These are phyloP conservation scores for Thymus quinquecostatus DNA, from an alignment of 257 asterid genomes.

Conservation along the genomic window DNA sequence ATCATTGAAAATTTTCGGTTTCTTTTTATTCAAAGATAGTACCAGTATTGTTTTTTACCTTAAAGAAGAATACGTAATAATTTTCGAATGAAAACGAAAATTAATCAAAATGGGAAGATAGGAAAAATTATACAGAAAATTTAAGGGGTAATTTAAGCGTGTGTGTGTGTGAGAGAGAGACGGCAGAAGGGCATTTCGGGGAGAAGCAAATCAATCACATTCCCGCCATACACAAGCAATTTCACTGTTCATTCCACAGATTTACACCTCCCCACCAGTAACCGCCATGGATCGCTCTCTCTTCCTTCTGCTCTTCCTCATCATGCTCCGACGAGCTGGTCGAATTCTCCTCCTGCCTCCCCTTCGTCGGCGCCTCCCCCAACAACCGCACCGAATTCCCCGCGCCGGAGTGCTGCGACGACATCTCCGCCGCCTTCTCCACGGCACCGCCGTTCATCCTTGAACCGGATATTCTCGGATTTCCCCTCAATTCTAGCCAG, in stretches of 20 bases:
- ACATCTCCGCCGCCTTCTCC: constrained; percentile 43
- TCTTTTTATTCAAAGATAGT: too few relatives aligned
- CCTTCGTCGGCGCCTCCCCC: constrained; percentile 59
- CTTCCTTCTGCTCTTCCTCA: constrained; percentile 30
- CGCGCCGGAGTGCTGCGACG: constrained; percentile 65
- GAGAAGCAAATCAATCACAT: not conserved
- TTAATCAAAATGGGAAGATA: too few relatives aligned
- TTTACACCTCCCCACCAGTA: constrained; percentile 16
- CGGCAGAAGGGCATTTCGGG: constrained; percentile 25
- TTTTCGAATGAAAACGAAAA: too few relatives aligned
- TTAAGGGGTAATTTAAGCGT: not conserved
- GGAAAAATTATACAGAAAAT: too few relatives aligned
- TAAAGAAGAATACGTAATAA: too few relatives aligned
- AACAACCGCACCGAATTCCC: constrained; percentile 69
- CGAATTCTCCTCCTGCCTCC: constrained; percentile 68
- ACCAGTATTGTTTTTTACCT: too few relatives aligned
- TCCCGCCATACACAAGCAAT: constrained; percentile 32
- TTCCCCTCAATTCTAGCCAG: constrained; percentile 59
- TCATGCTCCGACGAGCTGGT: constrained; percentile 68
- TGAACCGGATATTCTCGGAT: constrained; percentile 65
- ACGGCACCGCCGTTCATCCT: constrained; percentile 53
- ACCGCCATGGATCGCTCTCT: constrained; percentile 46
- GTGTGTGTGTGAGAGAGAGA: not conserved
- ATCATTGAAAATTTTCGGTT: too few relatives aligned
- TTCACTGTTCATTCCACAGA: constrained; percentile 4